Evolutionary conservation across 495 filamentous ascomycete species (phyloP), one percentile per base, ranked within the genome.

Genomic region (Penicillium turbatum): DNA sequence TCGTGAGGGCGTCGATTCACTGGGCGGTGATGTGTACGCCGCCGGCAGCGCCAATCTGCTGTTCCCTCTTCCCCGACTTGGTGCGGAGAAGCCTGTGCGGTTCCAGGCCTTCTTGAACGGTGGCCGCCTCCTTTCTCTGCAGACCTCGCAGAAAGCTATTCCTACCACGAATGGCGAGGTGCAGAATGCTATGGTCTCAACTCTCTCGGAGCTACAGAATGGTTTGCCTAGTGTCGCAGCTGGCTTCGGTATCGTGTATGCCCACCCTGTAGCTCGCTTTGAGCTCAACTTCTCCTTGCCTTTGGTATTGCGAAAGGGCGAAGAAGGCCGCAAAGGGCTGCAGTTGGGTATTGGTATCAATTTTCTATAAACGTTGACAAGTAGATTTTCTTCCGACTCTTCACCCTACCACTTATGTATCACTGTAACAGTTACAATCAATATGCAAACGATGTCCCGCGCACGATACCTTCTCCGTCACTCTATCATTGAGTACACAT

Each of bases 211-310:
- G 57, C 70, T 96, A 39, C 73, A 72, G 5, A 86, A 85, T 46
- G 89, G 86, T 5, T 67, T 92, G 36, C 93, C 93, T 11, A 97
- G 90, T 63, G 72, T 90, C 21, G 86, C 93, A 3, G 93, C 88
- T 2, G 93, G 93, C 21, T 69, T 97, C 26, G 93, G 93, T 3
- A 66, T 98, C 12, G 90, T 98, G 13, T 98, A 98, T 68, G 95
- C 90, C 19, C 90, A 95, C 67, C 89, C 89, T 0, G 82, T 89
- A 6, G 93, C 92, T 34, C 78, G 93, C 52, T 96, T 98, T 60
- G 93, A 98, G 76, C 71, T 98, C 52, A 97, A 97, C 64, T 96
- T 97, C 66, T 89, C 87, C 54, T 65, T 98, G 40, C 93, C 93
- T 5, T 62, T 98, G 49, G 88, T 92, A 27, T 60, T 88, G 57